Evolutionary conservation across 2,329 filamentous ascomycete species (phyloP), one percentile per base, ranked within the genome.

Genomic region (Colletotrichum liaoningense): DNA sequence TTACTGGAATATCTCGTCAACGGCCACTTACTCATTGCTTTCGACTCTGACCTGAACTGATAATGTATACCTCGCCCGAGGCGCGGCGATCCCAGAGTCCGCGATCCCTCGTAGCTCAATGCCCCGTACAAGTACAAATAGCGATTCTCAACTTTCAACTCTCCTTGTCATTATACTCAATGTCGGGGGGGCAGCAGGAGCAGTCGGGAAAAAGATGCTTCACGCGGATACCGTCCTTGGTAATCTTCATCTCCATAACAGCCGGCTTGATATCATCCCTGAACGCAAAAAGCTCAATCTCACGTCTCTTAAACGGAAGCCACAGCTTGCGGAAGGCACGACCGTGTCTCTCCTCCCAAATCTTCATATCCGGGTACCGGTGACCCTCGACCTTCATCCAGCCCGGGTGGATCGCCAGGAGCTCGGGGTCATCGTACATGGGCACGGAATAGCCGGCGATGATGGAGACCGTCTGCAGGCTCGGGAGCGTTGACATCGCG

Each of bases 401-500:
- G 52, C 52, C 52, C 5, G 52, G 52, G 52, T 55, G 52, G 6
- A 55, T 55, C 14, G 52, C 52, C 52, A 56, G 57, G 8, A 49
- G 66, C 9, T 63, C 55, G n/a, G 54, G 9, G 8, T 68, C 42
- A 3, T 62, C 22, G 42, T 68, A 28, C 42, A 68, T 68, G 16
- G 54, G 35, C 19, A 42, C 35, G 3, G 12, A 11, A 12, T 35
- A 33, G 9, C 66, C 26, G 8, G 54, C 56, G 24, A 52, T 33
- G 12, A 69, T 56, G 58, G 11, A 16, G 24, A 63, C 49, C 8
- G 26, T n/a, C 16, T 42, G 54, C 1, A 68, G 42, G 24, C 62
- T 68, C 16, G 65, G 56, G 26, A 68, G 57, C 16, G 57, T 68
- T 8, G 65, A 42, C 30, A 62, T 42, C 24, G 65, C 65, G 38